A percentile compares a stretch with the other conserved stretches of the same genome.
Evolutionary conservation across 116 monocot species (phyloP).

Genomic region (Zostera marina): DNA sequence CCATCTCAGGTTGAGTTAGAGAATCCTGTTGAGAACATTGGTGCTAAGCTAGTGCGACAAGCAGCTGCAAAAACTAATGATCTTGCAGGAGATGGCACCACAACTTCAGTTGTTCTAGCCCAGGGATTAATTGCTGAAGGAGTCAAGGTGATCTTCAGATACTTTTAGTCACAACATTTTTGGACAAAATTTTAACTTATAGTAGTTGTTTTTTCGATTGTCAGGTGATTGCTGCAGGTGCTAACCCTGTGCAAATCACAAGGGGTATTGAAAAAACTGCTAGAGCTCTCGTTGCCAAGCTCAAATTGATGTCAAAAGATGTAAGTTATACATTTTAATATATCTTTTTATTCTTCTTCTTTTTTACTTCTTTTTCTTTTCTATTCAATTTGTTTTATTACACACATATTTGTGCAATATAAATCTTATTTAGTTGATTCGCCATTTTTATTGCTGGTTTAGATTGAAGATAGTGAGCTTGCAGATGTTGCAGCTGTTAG

Average conservation of each 20-base stretch:
- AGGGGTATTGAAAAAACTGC: conserved; percentile 54
- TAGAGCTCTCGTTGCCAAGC: conserved; percentile 37
- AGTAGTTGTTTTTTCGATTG: background rate
- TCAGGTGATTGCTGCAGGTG: conserved; percentile 58
- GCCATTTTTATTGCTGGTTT: no score
- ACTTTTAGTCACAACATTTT: background rate
- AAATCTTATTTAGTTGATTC: no score
- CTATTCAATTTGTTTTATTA: no score
- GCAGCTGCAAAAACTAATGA: background rate
- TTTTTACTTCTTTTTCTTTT: no score
- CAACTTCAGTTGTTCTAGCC: background rate
- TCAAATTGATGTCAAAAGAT: conserved; percentile 36
- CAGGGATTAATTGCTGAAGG: background rate
- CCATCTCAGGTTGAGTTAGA: background rate
- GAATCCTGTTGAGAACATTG: background rate
- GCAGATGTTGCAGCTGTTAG: conserved; percentile 68
- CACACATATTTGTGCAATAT: no score
- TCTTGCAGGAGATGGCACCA: background rate
- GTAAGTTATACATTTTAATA: conserved; percentile 4
- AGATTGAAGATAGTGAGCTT: conserved; percentile 83
- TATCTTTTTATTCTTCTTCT: background rate
- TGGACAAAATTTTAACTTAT: background rate
- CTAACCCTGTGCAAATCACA: conserved; percentile 54
- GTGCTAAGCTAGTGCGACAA: background rate
- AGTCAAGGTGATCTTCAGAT: background rate